Evolutionary conservation across 1,284 basidiomycete species (phyloP), one percentile per base, ranked within the genome.

Genomic region (Rhodotorula sp.): DNA sequence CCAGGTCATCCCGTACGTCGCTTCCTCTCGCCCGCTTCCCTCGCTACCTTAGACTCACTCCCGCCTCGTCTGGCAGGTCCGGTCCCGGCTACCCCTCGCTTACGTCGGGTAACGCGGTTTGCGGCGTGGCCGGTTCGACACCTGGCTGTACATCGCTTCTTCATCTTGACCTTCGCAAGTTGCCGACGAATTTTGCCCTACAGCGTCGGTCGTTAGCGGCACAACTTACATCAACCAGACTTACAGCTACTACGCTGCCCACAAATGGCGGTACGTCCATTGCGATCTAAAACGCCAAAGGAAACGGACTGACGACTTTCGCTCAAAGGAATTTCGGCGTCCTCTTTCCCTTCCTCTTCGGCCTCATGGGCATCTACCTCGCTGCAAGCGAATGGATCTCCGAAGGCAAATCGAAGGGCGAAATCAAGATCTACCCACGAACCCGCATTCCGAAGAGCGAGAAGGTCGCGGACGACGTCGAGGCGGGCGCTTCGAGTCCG

Each of bases 241-340:
- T 0, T 94, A 84, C 78, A 82, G 81, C 0, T 94, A 90, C 79
- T 78, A 80, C 36, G 84, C 84, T 69, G 79, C 78, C 27, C 82
- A 91, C 77, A 78, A 88, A 9, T 92, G 90, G 90, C 83, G 85
- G 32, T 85, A 87, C 77, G 82, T 85, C 68, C 34, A 1, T 34
- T 11, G 34, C 22, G 2, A 20, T 36, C 22, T 6, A n/a, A 8
- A 7, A 11, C 10, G 19, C 27, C 13, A 11, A 39, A 11, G 2
- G 11, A 39, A 34, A 0, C 19, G 8, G 1, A 24, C 6, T 24
- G 9, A 8, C 54, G 4, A 9, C 10, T 27, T 7, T 44, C 39
- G 39, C 39, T 44, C 13, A 15, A 34, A 56, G 54, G 27, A 58
- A 58, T 29, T 58, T 47, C 27, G 57, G 57, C 46, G 22, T 58